phyloP scores from a whole-genome alignment of 169 alveolate genomes.

The Plasmodium cynomolgi region DNA sequence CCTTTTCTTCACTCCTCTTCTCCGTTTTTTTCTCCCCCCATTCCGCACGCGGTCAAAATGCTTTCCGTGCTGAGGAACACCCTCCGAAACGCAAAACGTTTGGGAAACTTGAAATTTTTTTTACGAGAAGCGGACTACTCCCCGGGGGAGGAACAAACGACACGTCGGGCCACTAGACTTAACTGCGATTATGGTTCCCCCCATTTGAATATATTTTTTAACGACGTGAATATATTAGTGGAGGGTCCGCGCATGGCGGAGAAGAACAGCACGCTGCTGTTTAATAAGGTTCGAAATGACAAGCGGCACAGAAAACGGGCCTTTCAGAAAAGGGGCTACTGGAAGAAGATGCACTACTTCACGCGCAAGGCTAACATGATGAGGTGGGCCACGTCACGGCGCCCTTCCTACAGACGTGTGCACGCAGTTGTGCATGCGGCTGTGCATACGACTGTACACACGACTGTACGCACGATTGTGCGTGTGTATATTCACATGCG shows the following conservation, averaged over 20 bases:
- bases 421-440: not conserved
- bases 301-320: constrained; percentile 55
- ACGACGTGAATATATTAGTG: constrained; percentile 18
- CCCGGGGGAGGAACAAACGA: not conserved
- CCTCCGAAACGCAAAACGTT: constrained; percentile 8
- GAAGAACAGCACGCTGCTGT: constrained; percentile 23
- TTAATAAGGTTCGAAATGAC: constrained; percentile 62
- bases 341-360: constrained; percentile 73
- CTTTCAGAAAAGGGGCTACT: constrained; percentile 73
- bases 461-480: not conserved
- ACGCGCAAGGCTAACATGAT: constrained; percentile 52
- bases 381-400: constrained; percentile 11
- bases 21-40: not conserved
- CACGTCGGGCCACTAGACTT: not conserved
- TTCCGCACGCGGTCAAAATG: constrained; percentile 17
- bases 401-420: not conserved
- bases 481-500: not conserved
- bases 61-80: constrained; percentile 27
- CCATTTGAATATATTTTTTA: constrained; percentile 17
- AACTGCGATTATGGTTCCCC: not conserved
- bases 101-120: constrained; percentile 20
- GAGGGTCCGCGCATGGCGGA: constrained; percentile 12
- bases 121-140: constrained; percentile 21
- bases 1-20: too few species aligned
- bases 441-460: not conserved